Conservation (phyloP, 495 filamentous ascomycete species). For the Hypomontagnella submonticulosa region DNA sequence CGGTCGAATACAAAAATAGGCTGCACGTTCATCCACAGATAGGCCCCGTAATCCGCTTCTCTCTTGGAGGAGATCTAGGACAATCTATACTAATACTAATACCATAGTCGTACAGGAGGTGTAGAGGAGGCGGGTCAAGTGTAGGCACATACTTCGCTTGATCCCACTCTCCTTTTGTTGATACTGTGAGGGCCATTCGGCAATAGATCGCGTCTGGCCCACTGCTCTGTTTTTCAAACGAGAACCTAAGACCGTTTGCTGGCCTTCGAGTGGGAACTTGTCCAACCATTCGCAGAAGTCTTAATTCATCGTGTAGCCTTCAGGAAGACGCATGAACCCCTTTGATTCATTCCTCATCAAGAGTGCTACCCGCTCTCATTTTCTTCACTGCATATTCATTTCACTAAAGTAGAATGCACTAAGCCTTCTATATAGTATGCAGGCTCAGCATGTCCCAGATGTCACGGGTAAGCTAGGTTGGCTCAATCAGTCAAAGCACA, state of each 20-base stretch:
- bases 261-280: not conserved
- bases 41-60: constrained; percentile 33
- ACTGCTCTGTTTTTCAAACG: constrained; percentile 30
- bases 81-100: constrained; percentile 17
- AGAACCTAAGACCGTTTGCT: constrained; percentile 23
- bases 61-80: constrained; percentile 36
- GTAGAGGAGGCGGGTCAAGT: not conserved
- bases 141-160: constrained; percentile 20
- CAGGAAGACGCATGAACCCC: no score
- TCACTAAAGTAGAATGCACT: no score
- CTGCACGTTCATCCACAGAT: constrained; percentile 46
- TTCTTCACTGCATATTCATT: no score
- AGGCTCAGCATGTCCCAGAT: no score
- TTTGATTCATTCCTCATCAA: no score
- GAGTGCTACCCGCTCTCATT: no score
- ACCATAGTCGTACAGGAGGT: not conserved
- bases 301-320: no score
- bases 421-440: no score
- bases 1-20: constrained; percentile 49
- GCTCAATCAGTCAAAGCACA: no score
- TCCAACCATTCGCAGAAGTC: no score
- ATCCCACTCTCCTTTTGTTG: constrained; percentile 29
- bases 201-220: constrained; percentile 27
- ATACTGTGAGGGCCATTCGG: constrained; percentile 38
- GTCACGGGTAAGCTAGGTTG: no score